Base-by-base conservation (phyloP, 139 green algal genomes). In the Micractinium sp. region DNA sequence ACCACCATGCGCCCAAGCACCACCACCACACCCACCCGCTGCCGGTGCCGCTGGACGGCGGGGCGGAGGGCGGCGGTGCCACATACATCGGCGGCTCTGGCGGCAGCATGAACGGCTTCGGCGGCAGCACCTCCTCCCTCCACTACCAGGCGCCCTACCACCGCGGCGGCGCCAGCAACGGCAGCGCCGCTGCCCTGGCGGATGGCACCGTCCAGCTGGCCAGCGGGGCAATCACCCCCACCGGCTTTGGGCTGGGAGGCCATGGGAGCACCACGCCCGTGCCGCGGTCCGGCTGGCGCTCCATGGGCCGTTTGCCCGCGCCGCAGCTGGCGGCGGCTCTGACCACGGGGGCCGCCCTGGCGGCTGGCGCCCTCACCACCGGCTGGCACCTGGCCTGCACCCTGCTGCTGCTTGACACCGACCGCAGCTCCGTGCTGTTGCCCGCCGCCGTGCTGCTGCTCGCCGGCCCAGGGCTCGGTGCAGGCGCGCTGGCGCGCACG, bases 381-480 rank as follows among this genome's bases (percentile, higher is more conserved):
- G 90, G 87, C 20, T 91, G 87, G 90, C 41, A 69, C 66, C 67
- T 74, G 29, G 88, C 88, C 1, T 53, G n/a, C 79, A 38, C 23
- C 14, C 27, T 86, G 86, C 47, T 85, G 61, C 47, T 79, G 74
- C 38, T 86, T 12, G 39, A 60, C 15, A 63, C 60, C 18, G 61
- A 85, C 77, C 36, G 61, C 0, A 67, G 33, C 0, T 73, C 81
- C 0, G 16, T 75, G 31, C 67, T 89, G 36, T 41, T 92, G 47
- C 88, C 82, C 4, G 77, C 82, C 25, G 69, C 39, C 1, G 63
- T 61, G 14, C 47, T 91, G 76, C 60, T 81, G 33, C 38, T 83
- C 19, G 67, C 83, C 20, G 87, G 41, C 33, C 77, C 77, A 0
- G 69, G 86, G 63, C 60, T 69, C 16, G 88, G 39, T 0, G 75